A percentile compares a stretch with the other conserved stretches of the same genome.
phyloP scores from a whole-genome alignment of 768 basidiomycete species.

The Tephrocybe sp. region DNA sequence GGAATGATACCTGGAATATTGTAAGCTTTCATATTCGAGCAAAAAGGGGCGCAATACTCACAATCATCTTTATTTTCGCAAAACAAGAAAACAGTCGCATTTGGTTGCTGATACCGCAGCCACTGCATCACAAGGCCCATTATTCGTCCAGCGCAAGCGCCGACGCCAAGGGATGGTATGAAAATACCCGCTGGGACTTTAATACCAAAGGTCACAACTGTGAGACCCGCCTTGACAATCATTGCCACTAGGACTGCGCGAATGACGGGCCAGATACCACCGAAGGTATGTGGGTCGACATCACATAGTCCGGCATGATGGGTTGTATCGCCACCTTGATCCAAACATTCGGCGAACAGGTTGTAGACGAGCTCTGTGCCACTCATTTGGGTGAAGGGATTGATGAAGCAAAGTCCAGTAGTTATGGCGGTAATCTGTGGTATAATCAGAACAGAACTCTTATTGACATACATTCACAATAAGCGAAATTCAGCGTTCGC shows the following conservation, averaged over 20 bases:
- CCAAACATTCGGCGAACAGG: slow-evolving; percentile 83
- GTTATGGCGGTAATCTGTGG: slow-evolving; percentile 76
- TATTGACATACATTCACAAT: not conserved
- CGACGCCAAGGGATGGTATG: slow-evolving; percentile 92
- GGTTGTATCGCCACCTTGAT: slow-evolving; percentile 40
- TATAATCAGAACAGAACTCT: not conserved
- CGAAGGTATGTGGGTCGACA: slow-evolving; percentile 51
- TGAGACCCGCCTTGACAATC: slow-evolving; percentile 76
- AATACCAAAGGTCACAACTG: slow-evolving; percentile 90
- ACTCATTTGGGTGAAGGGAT: slow-evolving; percentile 89
- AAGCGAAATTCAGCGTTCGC: slow-evolving; percentile 25
- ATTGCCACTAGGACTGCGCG: slow-evolving; percentile 70
- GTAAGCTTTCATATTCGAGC: not conserved
- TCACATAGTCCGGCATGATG: slow-evolving; percentile 71
- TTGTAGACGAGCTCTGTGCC: slow-evolving; percentile 94
- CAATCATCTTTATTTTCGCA: slow-evolving; percentile 70
- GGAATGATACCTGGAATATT: slow-evolving; percentile 59
- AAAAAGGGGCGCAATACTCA: slow-evolving; percentile 23
- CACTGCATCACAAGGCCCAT: slow-evolving; percentile 80
- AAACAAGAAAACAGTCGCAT: slow-evolving; percentile 55
- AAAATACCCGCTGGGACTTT: slow-evolving; percentile 93
- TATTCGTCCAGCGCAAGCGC: slow-evolving; percentile 89
- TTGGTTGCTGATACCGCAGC: slow-evolving; percentile 61
- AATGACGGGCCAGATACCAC: slow-evolving; percentile 60
- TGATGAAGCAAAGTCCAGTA: slow-evolving; percentile 75